phyloP scores from a whole-genome alignment of 2,329 filamentous ascomycete species.

The Metarhizium album region DNA sequence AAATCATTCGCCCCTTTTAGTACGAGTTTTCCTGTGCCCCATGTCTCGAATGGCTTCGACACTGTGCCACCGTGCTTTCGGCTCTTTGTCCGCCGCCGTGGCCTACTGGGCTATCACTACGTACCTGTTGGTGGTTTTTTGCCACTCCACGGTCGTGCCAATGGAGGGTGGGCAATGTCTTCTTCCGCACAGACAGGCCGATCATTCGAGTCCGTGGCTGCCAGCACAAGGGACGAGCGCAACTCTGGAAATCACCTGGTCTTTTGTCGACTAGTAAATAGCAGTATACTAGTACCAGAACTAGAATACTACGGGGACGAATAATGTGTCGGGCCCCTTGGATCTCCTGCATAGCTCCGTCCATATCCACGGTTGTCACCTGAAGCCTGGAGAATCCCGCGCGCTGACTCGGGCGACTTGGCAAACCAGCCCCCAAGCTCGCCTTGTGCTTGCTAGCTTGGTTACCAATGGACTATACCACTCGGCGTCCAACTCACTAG shows the following conservation, averaged over 20 bases:
- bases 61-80: background rate
- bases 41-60: background rate
- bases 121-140: too few species aligned
- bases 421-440: background rate
- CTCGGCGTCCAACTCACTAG: background rate
- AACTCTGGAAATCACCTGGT: background rate
- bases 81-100: background rate
- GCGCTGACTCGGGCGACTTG: background rate
- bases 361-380: background rate
- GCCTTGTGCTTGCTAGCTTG: background rate
- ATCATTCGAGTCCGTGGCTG: background rate
- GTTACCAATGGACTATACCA: too few species aligned
- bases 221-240: background rate
- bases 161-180: background rate
- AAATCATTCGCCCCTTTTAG: too few species aligned
- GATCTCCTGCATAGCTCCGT: too few species aligned
- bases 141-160: background rate
- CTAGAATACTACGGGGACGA: too few species aligned
- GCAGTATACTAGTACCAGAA: too few species aligned
- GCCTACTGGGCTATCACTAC: background rate
- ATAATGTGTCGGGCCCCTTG: too few species aligned
- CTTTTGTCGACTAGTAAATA: background rate
- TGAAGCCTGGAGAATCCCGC: background rate
- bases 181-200: background rate
- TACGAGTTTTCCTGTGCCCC: background rate